These are phyloP conservation scores for Linnemannia hyalina DNA, from an alignment of 192 early-diverging fungal species.

Conservation along the genomic window DNA sequence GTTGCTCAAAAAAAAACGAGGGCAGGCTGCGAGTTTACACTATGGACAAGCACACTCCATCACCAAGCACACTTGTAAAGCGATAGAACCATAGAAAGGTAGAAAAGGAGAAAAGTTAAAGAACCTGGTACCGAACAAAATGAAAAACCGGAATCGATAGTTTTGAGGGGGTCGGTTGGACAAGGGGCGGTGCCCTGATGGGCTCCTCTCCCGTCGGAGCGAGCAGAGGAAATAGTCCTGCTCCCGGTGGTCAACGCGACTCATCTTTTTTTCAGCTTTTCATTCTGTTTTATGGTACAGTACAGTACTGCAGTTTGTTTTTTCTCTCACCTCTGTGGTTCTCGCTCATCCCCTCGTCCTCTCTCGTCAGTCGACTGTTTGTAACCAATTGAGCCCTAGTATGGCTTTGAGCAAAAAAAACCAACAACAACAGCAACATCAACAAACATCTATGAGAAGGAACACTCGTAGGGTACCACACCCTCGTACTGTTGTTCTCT, in stretches of 20 bases:
- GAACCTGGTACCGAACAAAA: background rate
- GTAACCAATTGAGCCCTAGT: too few species aligned
- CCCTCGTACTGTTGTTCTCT: background rate
- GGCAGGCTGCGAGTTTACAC: too few species aligned
- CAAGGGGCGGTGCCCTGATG: conserved; percentile 2
- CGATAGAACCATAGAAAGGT: too few species aligned
- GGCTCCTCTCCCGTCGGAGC: background rate
- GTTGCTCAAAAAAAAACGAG: too few species aligned
- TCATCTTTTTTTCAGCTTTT: background rate
- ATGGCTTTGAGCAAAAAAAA: background rate
- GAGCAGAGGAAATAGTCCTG: background rate
- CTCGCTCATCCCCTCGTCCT: background rate
- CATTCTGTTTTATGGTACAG: background rate
- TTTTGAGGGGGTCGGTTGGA: background rate
- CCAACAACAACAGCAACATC: background rate
- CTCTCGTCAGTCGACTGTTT: too few species aligned
- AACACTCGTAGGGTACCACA: background rate
- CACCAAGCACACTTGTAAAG: too few species aligned
- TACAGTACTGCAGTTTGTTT: background rate
- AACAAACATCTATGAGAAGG: conserved; percentile 5
- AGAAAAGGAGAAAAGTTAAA: too few species aligned
- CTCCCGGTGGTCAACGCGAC: background rate
- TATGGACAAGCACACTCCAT: too few species aligned
- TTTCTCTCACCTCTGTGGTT: background rate
- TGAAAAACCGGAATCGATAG: background rate